These are phyloP conservation scores for Corynascus novoguineensis DNA, from an alignment of 495 filamentous ascomycete species.

Conservation along the genomic window DNA sequence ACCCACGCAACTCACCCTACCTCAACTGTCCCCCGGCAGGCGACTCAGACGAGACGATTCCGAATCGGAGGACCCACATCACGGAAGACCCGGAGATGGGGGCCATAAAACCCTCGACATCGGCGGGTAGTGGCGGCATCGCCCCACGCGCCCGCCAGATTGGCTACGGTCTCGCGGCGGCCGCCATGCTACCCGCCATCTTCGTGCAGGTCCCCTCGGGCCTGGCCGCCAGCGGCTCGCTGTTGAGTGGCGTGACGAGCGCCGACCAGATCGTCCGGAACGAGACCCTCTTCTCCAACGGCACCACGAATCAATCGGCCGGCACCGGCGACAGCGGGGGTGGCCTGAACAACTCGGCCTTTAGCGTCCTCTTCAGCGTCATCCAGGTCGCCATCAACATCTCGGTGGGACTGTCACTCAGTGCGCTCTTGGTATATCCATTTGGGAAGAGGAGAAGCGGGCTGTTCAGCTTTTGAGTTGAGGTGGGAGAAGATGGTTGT, in stretches of 20 bases:
- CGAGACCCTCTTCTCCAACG: constrained; percentile 31
- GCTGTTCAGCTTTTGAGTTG: constrained; percentile 72
- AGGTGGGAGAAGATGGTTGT: neutral
- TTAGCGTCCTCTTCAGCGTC: constrained; percentile 81
- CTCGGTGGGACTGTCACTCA: constrained; percentile 83
- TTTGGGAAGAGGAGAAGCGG: constrained; percentile 86
- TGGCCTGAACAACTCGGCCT: constrained; percentile 60
- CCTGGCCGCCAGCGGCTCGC: constrained; percentile 73
- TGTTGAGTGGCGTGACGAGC: constrained; percentile 78
- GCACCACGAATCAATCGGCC: constrained; percentile 13
- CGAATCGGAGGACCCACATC: neutral
- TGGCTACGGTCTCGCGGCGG: constrained; percentile 75
- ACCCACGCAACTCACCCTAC: constrained; percentile 7
- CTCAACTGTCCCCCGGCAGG: constrained; percentile 11
- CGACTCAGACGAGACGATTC: constrained; percentile 12
- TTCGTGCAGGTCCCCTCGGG: constrained; percentile 93
- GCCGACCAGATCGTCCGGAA: constrained; percentile 69
- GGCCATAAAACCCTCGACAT: neutral
- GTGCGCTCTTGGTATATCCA: constrained; percentile 82
- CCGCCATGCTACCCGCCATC: constrained; percentile 85
- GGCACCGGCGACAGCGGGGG: too few species aligned
- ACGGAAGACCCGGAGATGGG: constrained; percentile 23
- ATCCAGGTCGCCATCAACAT: constrained; percentile 91
- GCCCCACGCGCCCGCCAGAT: constrained; percentile 26
- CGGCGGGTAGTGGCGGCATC: neutral